phyloP scores from a whole-genome alignment of 176 grass and related monocot species.

The Calamus simplicifolius region DNA sequence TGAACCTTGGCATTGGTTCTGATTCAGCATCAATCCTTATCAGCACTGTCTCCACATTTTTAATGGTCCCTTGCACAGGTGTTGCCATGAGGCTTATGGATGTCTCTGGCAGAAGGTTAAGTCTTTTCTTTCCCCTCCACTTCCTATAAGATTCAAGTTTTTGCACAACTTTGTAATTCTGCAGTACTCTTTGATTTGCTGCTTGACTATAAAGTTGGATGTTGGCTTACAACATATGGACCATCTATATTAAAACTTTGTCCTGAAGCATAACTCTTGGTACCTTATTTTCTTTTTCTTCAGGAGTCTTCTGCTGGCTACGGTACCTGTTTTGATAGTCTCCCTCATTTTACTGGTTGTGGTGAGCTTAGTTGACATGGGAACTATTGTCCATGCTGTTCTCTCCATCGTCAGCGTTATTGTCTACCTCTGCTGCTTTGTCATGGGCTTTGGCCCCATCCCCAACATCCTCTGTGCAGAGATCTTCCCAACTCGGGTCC shows the following conservation, averaged over 20 bases:
- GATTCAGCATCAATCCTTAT: slow-evolving; percentile 76
- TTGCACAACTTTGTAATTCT: no score
- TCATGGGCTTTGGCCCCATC: slow-evolving; percentile 85
- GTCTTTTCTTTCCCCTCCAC: neutral
- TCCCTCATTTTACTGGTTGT: slow-evolving; percentile 45
- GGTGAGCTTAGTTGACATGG: slow-evolving; percentile 33
- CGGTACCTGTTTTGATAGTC: slow-evolving; percentile 51
- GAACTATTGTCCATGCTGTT: slow-evolving; percentile 44
- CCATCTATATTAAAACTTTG: neutral
- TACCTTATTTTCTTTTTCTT: slow-evolving; percentile 8
- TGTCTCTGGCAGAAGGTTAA: slow-evolving; percentile 45
- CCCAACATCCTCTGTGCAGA: slow-evolving; percentile 80
- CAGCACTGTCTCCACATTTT: slow-evolving; percentile 55
- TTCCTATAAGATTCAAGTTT: no score
- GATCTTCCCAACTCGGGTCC: slow-evolving; percentile 77
- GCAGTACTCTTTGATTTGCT: no score
- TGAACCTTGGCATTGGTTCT: slow-evolving; percentile 35
- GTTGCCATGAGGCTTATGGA: slow-evolving; percentile 97
- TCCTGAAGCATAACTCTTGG: neutral
- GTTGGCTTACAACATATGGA: no score
- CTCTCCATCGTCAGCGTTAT: slow-evolving; percentile 53
- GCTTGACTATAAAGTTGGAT: no score
- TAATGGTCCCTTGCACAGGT: slow-evolving; percentile 70
- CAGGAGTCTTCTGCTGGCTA: slow-evolving; percentile 65
- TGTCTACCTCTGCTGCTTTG: slow-evolving; percentile 75